A percentile compares a stretch with the other conserved stretches of the same genome.
Evolutionary conservation across 768 basidiomycete species (phyloP).

Genomic region (Gymnopilus junonius): DNA sequence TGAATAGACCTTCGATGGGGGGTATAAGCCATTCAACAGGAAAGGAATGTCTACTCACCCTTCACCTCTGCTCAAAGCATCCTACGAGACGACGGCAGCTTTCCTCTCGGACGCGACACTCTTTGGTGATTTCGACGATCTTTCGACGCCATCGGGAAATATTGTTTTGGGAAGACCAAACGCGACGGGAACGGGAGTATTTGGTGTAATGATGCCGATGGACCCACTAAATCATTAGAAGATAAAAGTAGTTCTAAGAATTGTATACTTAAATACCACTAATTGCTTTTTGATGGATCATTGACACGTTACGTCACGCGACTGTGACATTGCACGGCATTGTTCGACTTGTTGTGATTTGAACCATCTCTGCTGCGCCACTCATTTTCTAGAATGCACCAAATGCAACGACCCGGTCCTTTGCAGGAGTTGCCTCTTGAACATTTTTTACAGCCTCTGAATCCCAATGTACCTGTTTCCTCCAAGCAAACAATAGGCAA

Average conservation of each 20-base stretch:
- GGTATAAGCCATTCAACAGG: conserved; percentile 97
- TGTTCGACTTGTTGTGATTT: conserved; percentile 23
- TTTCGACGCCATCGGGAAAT: conserved; percentile 87
- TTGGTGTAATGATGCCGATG: conserved; percentile 78
- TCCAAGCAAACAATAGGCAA: conserved; percentile 40
- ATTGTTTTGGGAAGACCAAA: conserved; percentile 90
- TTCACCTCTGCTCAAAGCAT: conserved; percentile 96
- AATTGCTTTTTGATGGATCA: not conserved
- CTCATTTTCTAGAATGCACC: conserved; percentile 16
- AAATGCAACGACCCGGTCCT: conserved; percentile 52
- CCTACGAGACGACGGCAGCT: conserved; percentile 93
- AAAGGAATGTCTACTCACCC: conserved; percentile 92
- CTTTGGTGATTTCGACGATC: conserved; percentile 93
- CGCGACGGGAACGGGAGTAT: conserved; percentile 92
- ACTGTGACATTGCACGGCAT: conserved; percentile 32
- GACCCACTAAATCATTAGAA: conserved; percentile 19
- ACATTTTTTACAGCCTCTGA: conserved; percentile 48
- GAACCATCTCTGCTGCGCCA: conserved; percentile 13
- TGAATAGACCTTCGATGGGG: conserved; percentile 91
- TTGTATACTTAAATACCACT: conserved; percentile 18
- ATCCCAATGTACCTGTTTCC: conserved; percentile 29
- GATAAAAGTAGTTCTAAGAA: conserved; percentile 21
- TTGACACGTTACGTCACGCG: conserved; percentile 41
- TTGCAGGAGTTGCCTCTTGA: conserved; percentile 66
- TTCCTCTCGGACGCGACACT: conserved; percentile 95